Percentiles rank a stretch among this genome's conserved stretches.
Conservation (phyloP, 257 asterid genomes). For the Ballota nigra region DNA sequence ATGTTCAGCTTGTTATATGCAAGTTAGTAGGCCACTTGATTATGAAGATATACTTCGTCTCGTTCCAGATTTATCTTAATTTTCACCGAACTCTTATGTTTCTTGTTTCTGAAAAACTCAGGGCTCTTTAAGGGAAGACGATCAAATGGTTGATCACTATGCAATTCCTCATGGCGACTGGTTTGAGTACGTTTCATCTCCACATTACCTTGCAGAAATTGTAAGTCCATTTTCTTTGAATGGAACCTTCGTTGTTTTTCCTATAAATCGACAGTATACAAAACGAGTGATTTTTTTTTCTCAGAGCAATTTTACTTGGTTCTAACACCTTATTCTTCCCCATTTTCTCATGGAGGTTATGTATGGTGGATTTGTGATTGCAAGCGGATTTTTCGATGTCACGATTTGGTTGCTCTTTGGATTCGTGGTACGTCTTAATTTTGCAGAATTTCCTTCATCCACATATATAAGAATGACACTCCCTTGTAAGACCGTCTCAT, state of each 20-base stretch:
- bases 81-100: not conserved
- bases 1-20: not conserved
- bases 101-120: conserved; percentile 18
- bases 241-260: not conserved
- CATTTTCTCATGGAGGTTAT: conserved; percentile 56
- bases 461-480: not conserved
- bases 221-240: conserved; percentile 36
- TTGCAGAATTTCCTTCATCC: not conserved
- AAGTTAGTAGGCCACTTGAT: not conserved
- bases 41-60: not conserved
- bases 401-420: conserved; percentile 70
- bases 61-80: not conserved
- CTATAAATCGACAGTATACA: not conserved
- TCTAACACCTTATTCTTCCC: not conserved
- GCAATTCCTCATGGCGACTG: conserved; percentile 78
- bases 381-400: conserved; percentile 68
- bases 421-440: conserved; percentile 60
- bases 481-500: too few species aligned
- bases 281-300: not conserved
- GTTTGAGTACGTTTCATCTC: conserved; percentile 86
- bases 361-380: conserved; percentile 74
- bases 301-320: not conserved
- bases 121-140: conserved; percentile 70
- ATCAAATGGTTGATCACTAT: conserved; percentile 41
- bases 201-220: conserved; percentile 93